Percentiles rank a stretch among this genome's conserved stretches.
Conservation (phyloP, 1,284 basidiomycete genomes). For the Vanrija sp. region DNA sequence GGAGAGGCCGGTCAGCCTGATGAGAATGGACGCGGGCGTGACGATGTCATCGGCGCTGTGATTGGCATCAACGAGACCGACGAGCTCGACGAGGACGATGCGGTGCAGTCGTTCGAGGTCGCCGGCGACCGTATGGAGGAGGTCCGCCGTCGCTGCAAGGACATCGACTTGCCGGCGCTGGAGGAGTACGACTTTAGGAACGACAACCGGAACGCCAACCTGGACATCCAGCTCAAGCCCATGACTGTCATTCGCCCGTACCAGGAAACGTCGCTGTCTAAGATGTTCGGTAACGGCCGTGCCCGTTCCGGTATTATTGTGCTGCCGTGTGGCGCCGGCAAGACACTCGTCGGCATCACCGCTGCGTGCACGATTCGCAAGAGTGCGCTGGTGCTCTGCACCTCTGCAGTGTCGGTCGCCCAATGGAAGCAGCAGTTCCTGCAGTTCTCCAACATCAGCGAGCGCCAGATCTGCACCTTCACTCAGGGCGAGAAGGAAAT, state of each 20-base stretch:
- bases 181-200: constrained; percentile 98
- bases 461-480: constrained; percentile 90
- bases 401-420: constrained; percentile 93
- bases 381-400: constrained; percentile 95
- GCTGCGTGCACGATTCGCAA: constrained; percentile 99
- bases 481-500: constrained; percentile 95
- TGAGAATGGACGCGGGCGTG: constrained; percentile 8
- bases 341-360: constrained; percentile 97
- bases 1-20: not conserved
- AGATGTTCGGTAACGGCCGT: constrained; percentile 98
- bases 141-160: constrained; percentile 88
- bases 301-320: constrained; percentile 98
- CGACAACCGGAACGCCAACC: constrained; percentile 86
- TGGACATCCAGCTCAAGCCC: constrained; percentile 95
- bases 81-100: constrained; percentile 93
- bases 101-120: constrained; percentile 92
- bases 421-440: constrained; percentile 98
- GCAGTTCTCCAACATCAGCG: constrained; percentile 94
- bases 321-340: constrained; percentile 95
- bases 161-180: constrained; percentile 90
- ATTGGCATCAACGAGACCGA: constrained; percentile 83
- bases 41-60: constrained; percentile 64
- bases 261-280: constrained; percentile 92
- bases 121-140: constrained; percentile 87
- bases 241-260: constrained; percentile 94